Percentiles rank a stretch among this genome's conserved stretches.
These are phyloP conservation scores for Plasmodium sp. DNA, from an alignment of 169 alveolate genomes.

Conservation along the genomic window DNA sequence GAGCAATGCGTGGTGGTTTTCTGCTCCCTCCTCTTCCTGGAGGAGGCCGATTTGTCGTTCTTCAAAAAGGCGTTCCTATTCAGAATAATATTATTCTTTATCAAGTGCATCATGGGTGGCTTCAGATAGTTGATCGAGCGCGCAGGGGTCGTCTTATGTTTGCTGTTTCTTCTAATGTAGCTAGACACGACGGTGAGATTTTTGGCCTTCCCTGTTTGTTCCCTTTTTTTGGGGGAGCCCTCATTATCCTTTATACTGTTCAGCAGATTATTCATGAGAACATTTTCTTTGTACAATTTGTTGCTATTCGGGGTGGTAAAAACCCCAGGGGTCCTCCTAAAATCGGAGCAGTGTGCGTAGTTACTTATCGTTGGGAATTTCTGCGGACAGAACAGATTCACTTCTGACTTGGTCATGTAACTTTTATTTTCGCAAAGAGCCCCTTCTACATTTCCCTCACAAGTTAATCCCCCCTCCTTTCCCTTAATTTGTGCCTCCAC, in stretches of 20 bases:
- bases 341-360: not conserved
- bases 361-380: not conserved
- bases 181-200: slow-evolving; percentile 8
- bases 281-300: not conserved
- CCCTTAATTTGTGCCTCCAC: not conserved
- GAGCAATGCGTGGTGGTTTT: slow-evolving; percentile 3
- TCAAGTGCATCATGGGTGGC: slow-evolving; percentile 39
- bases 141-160: slow-evolving; percentile 71
- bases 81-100: slow-evolving; percentile 25
- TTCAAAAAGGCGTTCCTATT: slow-evolving; percentile 12
- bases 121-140: slow-evolving; percentile 58
- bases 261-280: not conserved
- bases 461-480: not conserved
- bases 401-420: not conserved
- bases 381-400: not conserved
- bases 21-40: slow-evolving; percentile 23
- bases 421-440: not conserved
- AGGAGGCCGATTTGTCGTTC: not conserved
- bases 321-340: not conserved
- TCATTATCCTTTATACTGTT: not conserved
- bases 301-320: not conserved
- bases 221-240: not conserved
- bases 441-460: not conserved
- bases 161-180: slow-evolving; percentile 36
- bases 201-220: not conserved